Evolutionary conservation across 164 flowering plant genomes (phyloP).

Genomic region (Malania oleifera): DNA sequence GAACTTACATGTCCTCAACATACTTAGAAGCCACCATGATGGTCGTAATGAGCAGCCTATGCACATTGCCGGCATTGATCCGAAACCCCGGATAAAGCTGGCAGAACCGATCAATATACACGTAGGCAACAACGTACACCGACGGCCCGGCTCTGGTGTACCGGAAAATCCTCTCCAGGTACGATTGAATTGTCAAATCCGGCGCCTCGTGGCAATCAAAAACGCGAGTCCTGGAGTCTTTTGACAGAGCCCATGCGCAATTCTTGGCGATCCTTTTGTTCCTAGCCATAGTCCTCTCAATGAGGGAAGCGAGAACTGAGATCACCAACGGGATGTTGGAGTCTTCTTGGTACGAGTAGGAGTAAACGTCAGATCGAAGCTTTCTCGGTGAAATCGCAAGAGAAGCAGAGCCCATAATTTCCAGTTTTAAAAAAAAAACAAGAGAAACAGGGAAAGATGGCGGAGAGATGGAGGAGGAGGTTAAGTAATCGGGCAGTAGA

Average conservation of each 20-base stretch:
- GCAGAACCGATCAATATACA: conserved; percentile 81
- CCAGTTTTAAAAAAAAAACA: background rate
- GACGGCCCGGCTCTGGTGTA: conserved; percentile 71
- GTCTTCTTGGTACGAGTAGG: conserved; percentile 48
- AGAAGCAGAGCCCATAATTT: conserved; percentile 27
- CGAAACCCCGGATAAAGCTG: conserved; percentile 58
- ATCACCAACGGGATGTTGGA: conserved; percentile 62
- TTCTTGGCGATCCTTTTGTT: conserved; percentile 49
- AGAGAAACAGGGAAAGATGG: background rate
- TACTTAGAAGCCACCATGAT: conserved; percentile 94
- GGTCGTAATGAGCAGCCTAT: conserved; percentile 78
- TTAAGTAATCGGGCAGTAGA: conserved; percentile 2
- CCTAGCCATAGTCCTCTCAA: conserved; percentile 72
- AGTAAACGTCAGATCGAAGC: conserved; percentile 66
- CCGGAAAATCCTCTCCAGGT: conserved; percentile 75
- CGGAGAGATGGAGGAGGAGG: background rate
- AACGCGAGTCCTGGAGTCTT: conserved; percentile 19
- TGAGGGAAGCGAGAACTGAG: conserved; percentile 80
- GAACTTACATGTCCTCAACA: conserved; percentile 83
- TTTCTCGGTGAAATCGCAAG: conserved; percentile 65
- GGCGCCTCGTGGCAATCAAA: conserved; percentile 59
- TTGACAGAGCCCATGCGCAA: conserved; percentile 24
- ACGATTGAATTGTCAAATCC: conserved; percentile 68
- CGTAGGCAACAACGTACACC: conserved; percentile 81
- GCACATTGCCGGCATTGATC: conserved; percentile 62